Conservation (phyloP, 164 flowering plant genomes). For the Vitis rupestris region DNA sequence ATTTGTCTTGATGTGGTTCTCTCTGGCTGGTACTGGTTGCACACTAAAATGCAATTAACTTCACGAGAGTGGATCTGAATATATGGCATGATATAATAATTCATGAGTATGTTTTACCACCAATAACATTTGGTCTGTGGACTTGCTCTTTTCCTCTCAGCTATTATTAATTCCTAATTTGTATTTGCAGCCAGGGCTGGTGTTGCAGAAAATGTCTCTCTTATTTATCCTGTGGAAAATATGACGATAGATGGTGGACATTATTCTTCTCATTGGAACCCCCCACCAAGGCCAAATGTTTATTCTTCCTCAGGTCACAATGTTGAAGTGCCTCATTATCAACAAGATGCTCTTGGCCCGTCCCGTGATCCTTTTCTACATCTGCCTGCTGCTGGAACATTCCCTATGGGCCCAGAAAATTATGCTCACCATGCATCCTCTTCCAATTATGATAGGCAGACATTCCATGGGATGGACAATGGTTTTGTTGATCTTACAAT, state of each 20-base stretch:
- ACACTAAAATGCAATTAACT: too few relatives aligned
- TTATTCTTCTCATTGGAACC: constrained; percentile 41
- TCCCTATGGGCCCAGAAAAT: constrained; percentile 26
- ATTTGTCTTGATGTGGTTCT: not conserved
- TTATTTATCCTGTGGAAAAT: constrained; percentile 38
- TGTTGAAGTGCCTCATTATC: constrained; percentile 31
- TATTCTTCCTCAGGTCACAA: constrained; percentile 34
- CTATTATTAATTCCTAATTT: constrained; percentile 6
- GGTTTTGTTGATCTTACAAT: constrained; percentile 32
- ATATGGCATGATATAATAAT: not conserved
- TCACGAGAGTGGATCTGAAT: too few relatives aligned
- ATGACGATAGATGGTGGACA: constrained; percentile 28
- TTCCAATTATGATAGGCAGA: constrained; percentile 35
- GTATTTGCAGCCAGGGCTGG: constrained; percentile 29
- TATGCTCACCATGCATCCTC: constrained; percentile 37
- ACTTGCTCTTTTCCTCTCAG: not conserved
- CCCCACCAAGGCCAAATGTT: constrained; percentile 37
- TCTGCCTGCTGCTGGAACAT: constrained; percentile 26
- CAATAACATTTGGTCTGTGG: not conserved
- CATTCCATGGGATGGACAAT: constrained; percentile 31
- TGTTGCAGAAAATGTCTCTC: constrained; percentile 33
- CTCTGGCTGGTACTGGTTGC: too few relatives aligned
- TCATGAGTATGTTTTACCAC: too few relatives aligned
- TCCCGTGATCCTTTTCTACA: constrained; percentile 36
- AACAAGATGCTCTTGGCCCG: constrained; percentile 32